Conservation (phyloP, 805 yeast species). For the Candida mattraensis region DNA sequence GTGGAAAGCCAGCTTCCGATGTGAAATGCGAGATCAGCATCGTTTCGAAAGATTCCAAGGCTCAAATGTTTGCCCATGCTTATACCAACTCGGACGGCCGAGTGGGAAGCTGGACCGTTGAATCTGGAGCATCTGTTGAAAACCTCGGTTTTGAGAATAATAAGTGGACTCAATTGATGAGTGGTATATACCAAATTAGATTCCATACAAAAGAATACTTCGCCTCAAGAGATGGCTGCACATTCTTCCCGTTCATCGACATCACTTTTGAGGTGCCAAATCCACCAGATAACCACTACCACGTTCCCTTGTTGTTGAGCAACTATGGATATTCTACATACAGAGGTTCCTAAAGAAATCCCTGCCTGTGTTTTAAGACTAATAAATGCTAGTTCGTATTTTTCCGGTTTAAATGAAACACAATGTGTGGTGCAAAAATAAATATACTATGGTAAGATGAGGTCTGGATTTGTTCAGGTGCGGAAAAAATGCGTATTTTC, state of each 20-base stretch:
- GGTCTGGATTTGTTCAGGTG: slow-evolving; percentile 21
- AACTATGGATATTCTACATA: slow-evolving; percentile 89
- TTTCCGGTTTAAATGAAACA: neutral
- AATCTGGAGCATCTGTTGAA: slow-evolving; percentile 27
- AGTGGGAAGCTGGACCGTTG: slow-evolving; percentile 58
- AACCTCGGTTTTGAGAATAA: slow-evolving; percentile 15
- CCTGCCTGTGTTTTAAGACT: neutral
- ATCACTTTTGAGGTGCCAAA: slow-evolving; percentile 65
- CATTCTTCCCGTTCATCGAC: slow-evolving; percentile 88
- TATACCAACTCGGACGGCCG: slow-evolving; percentile 82
- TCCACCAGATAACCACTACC: slow-evolving; percentile 80
- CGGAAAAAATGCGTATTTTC: slow-evolving; percentile 66
- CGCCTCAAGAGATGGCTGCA: slow-evolving; percentile 35
- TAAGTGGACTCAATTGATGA: slow-evolving; percentile 46
- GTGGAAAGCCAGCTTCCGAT: slow-evolving; percentile 78
- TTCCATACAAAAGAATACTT: slow-evolving; percentile 77
- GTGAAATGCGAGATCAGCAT: slow-evolving; percentile 66
- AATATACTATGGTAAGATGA: slow-evolving; percentile 1
- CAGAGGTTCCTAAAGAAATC: slow-evolving; percentile 54
- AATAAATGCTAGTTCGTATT: slow-evolving; percentile 1
- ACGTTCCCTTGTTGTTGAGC: slow-evolving; percentile 80
- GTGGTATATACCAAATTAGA: slow-evolving; percentile 74
- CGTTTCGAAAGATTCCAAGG: slow-evolving; percentile 23
- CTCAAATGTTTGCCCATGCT: slow-evolving; percentile 59
- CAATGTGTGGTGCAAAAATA: slow-evolving; percentile 1